These are phyloP conservation scores for Beauveria brongniartii DNA, from an alignment of 2,329 filamentous ascomycete species.

Conservation along the genomic window DNA sequence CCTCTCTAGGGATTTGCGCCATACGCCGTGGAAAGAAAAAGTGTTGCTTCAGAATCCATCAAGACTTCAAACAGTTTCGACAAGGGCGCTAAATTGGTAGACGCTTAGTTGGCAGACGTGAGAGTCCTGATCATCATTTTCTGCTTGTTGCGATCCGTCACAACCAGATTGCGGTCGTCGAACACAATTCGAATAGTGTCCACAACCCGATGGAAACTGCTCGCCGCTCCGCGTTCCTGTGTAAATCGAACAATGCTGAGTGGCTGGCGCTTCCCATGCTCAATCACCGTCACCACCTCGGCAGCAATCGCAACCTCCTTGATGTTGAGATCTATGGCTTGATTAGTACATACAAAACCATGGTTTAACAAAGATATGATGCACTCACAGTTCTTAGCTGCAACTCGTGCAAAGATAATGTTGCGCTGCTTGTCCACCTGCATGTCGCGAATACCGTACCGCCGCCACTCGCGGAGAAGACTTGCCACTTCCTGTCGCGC, in stretches of 20 bases:
- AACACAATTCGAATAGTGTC: constrained; percentile 67
- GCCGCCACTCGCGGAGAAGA: constrained; percentile 70
- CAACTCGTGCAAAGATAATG: constrained; percentile 71
- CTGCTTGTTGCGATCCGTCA: constrained; percentile 57
- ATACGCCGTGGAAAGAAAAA: neutral
- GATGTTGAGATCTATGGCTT: constrained; percentile 58
- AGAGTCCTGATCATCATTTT: constrained; percentile 69
- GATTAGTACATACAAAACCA: neutral
- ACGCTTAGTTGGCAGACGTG: constrained; percentile 34
- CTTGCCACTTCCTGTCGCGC: constrained; percentile 70
- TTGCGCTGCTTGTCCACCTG: constrained; percentile 71
- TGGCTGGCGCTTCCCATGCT: constrained; percentile 69
- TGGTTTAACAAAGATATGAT: neutral
- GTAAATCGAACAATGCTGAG: constrained; percentile 79
- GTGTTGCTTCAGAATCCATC: neutral
- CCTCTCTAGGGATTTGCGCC: neutral
- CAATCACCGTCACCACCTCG: constrained; percentile 82
- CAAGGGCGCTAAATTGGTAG: neutral
- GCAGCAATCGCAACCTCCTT: constrained; percentile 83
- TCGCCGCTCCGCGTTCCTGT: constrained; percentile 85
- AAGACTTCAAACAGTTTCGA: neutral
- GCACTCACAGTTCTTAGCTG: constrained; percentile 68
- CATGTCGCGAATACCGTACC: constrained; percentile 73
- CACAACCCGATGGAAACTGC: constrained; percentile 77
- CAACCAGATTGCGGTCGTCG: constrained; percentile 54